A percentile compares a stretch with the other conserved stretches of the same genome.
Conservation (phyloP, 352 stramenopile genomes). For the Globisporangium nodosum region DNA sequence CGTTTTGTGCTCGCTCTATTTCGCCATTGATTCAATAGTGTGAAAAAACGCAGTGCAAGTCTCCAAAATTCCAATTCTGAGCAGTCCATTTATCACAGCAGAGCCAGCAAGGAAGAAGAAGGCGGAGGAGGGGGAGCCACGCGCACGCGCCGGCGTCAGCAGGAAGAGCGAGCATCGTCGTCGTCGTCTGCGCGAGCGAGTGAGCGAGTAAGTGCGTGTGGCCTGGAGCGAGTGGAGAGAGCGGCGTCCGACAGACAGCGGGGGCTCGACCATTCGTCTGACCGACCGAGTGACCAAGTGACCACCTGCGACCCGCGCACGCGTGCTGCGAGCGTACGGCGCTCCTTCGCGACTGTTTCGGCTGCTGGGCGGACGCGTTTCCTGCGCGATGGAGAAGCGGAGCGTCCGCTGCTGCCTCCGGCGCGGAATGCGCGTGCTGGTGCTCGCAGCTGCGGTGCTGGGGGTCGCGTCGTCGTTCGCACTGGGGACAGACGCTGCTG, state of each 20-base stretch:
- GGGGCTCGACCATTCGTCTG: background rate
- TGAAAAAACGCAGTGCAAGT: background rate
- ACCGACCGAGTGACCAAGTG: background rate
- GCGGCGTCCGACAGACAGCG: background rate
- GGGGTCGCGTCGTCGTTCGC: background rate
- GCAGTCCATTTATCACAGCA: background rate
- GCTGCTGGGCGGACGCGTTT: too few species aligned
- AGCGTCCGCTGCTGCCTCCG: background rate
- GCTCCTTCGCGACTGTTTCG: too few species aligned
- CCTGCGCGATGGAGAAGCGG: background rate
- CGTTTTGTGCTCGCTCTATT: too few species aligned
- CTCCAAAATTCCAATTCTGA: too few species aligned
- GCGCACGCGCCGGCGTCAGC: background rate
- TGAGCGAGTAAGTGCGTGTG: background rate
- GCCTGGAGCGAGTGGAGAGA: background rate
- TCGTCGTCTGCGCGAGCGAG: background rate
- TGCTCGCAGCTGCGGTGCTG: background rate
- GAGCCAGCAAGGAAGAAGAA: background rate
- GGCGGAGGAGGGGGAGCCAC: background rate
- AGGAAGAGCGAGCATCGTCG: background rate
- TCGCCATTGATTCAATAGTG: too few species aligned
- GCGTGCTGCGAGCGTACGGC: too few species aligned
- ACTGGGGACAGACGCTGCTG: background rate
- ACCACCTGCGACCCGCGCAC: background rate
- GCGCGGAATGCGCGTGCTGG: background rate